Base-by-base conservation (phyloP, 176 grass and related monocot species). In the Oryza nivara region DNA sequence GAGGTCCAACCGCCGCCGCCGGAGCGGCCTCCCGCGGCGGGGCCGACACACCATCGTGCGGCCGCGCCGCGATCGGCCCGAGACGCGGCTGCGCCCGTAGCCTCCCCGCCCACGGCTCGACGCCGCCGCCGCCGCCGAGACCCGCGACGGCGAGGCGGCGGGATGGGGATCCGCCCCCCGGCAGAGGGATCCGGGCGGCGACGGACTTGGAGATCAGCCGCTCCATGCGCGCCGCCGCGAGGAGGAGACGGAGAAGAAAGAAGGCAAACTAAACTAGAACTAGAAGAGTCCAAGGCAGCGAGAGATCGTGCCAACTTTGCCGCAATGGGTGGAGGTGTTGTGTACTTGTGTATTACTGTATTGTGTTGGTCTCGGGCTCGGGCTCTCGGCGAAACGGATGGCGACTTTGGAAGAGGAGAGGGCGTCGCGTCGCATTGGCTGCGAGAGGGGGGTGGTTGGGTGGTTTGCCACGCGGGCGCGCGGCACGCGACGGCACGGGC, bases 151-250 rank as follows among this genome's bases (percentile, higher is more conserved):
- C 58, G 20, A 82, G 3, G 74, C 80, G 74, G 5, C 80, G 80
- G 38, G 25, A 4, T 6, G 64, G 74, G 47, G 74, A 49, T 68
- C 88, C 66, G 28, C 20, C 20, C 1, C 23, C 16, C 0, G 82
- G 71, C 30, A 76, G 49, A 63, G 34, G 84, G 84, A 90, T 83
- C 69, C 88, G 63, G 49, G 49, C 13, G 73, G 84, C 15, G 60
- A 64, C 11, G 6, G 88, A 45, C 80, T 60, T 70, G 79, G 91
- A 90, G 84, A 93, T 88, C 68, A 93, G 85, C 82, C 85, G 88
- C 74, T 93, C 88, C 92, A 93, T 90, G 68, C 66, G 35, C 72
- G 80, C 12, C 58, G 58, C 58, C 58, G 58, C 8, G 4, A 23
- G 16, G n/a, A 23, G 8, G 58, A 17, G 54, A 49, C 12, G 16